Conservation (phyloP, 106 monocot genomes). For the Platanthera guangdongensis region DNA sequence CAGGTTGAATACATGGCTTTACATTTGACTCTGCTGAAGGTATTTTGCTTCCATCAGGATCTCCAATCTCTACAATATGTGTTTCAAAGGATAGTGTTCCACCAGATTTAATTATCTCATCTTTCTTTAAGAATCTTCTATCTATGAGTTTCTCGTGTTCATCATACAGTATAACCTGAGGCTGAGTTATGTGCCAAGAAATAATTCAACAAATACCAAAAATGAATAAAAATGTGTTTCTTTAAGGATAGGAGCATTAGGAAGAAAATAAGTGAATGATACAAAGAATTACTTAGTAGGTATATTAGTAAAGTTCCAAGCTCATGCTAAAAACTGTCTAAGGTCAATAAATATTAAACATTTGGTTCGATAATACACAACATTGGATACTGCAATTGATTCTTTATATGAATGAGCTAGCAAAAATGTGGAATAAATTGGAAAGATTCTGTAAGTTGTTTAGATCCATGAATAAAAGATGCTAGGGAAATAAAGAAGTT, state of each 20-base stretch:
- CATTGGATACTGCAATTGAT: not conserved
- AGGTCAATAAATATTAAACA: not conserved
- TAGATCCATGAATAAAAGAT: not conserved
- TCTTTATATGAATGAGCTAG: not conserved
- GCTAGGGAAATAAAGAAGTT: not conserved
- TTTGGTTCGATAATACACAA: not conserved
- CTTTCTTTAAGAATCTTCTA: slow-evolving; percentile 55
- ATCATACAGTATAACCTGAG: slow-evolving; percentile 63
- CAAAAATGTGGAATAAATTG: not conserved
- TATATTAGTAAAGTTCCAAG: not conserved
- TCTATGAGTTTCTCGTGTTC: slow-evolving; percentile 51
- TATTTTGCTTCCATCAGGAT: slow-evolving; percentile 16
- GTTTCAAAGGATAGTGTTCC: slow-evolving; percentile 42
- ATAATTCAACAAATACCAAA: not conserved
- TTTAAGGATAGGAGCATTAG: not conserved
- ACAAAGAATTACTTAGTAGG: not conserved
- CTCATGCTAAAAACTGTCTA: no score
- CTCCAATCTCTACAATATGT: slow-evolving; percentile 74
- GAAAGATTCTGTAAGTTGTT: not conserved
- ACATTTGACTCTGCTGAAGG: slow-evolving; percentile 8
- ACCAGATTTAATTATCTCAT: slow-evolving; percentile 50
- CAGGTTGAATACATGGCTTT: not conserved
- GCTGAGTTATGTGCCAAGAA: not conserved
- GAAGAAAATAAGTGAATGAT: not conserved
- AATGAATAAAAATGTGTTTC: not conserved